These are phyloP conservation scores for Lodderomyces oxycetoniae DNA, from an alignment of 1,139 yeast species.

Conservation along the genomic window DNA sequence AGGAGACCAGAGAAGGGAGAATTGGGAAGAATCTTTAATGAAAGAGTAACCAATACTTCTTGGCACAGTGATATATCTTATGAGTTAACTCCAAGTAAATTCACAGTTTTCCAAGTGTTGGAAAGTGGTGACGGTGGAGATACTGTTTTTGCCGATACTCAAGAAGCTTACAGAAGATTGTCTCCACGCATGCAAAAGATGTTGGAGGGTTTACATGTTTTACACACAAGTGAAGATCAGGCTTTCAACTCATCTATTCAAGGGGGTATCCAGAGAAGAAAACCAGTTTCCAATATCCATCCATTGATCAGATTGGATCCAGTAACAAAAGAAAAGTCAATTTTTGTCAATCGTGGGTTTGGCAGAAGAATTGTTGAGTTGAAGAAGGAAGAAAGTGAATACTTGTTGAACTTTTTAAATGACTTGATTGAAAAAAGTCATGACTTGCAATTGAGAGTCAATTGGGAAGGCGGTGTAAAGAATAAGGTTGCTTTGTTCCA, in stretches of 20 bases:
- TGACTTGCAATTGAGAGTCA: conserved; percentile 54
- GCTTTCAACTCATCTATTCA: conserved; percentile 43
- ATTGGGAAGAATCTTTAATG: conserved; percentile 19
- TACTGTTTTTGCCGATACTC: conserved; percentile 29
- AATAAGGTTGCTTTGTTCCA: conserved; percentile 53
- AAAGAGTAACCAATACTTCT: conserved; percentile 15
- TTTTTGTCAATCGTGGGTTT: conserved; percentile 52
- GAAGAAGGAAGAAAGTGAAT: conserved; percentile 52
- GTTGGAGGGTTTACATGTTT: conserved; percentile 32
- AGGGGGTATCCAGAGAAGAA: conserved; percentile 42
- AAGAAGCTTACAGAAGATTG: conserved; percentile 30
- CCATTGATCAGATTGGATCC: conserved; percentile 59
- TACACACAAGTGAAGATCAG: conserved; percentile 64
- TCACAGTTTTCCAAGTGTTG: conserved; percentile 28
- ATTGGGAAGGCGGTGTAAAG: conserved; percentile 43
- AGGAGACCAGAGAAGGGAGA: conserved; percentile 26
- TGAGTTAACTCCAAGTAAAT: conserved; percentile 29
- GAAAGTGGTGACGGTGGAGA: conserved; percentile 35
- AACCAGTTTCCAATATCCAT: conserved; percentile 43
- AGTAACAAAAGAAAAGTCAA: conserved; percentile 48
- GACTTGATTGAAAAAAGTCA: conserved; percentile 43
- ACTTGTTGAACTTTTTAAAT: conserved; percentile 46
- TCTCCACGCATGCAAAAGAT: conserved; percentile 24
- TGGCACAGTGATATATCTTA: conserved; percentile 34
- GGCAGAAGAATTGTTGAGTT: conserved; percentile 53